phyloP scores from a whole-genome alignment of 2,329 filamentous ascomycete species.

The Trichophyton equinum region DNA sequence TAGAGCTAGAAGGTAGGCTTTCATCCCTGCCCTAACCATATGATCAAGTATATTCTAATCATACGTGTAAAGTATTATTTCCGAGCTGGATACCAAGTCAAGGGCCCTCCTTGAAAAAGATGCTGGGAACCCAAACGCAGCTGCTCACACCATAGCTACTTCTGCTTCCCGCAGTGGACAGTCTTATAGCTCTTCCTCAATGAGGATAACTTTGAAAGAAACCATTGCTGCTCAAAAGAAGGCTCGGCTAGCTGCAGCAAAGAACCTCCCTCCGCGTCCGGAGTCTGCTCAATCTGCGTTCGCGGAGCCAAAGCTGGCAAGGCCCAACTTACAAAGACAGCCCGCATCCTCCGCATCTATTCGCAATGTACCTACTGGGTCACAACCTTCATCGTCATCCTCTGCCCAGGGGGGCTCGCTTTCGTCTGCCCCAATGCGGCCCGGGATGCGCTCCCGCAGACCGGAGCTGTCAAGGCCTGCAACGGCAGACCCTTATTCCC shows the following conservation, averaged over 20 bases:
- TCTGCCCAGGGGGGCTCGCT: conserved; percentile 24
- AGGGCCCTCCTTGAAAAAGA: conserved; percentile 73
- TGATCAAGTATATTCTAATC: not conserved
- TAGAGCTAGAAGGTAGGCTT: conserved; percentile 53
- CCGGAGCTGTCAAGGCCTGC: conserved; percentile 35
- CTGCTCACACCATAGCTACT: not conserved
- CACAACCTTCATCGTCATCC: conserved; percentile 21
- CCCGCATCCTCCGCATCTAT: conserved; percentile 24
- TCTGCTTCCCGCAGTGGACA: conserved; percentile 6
- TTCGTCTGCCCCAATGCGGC: conserved; percentile 48
- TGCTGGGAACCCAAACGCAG: conserved; percentile 51
- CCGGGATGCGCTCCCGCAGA: conserved; percentile 25
- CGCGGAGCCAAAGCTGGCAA: conserved; percentile 30
- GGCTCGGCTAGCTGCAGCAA: conserved; percentile 32
- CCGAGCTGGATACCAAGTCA: conserved; percentile 62
- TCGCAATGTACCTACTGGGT: conserved; percentile 26
- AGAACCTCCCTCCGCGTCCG: conserved; percentile 40
- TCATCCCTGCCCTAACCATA: not conserved
- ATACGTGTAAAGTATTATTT: conserved; percentile 53
- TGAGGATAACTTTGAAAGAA: conserved; percentile 58
- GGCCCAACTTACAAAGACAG: conserved; percentile 21
- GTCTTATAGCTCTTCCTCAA: conserved; percentile 32
- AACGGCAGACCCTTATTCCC: conserved; percentile 44
- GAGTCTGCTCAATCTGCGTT: conserved; percentile 45
- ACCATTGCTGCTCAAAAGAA: conserved; percentile 73